Base-by-base conservation (phyloP, 2,329 filamentous ascomycete genomes). In the Microdochium nivale region DNA sequence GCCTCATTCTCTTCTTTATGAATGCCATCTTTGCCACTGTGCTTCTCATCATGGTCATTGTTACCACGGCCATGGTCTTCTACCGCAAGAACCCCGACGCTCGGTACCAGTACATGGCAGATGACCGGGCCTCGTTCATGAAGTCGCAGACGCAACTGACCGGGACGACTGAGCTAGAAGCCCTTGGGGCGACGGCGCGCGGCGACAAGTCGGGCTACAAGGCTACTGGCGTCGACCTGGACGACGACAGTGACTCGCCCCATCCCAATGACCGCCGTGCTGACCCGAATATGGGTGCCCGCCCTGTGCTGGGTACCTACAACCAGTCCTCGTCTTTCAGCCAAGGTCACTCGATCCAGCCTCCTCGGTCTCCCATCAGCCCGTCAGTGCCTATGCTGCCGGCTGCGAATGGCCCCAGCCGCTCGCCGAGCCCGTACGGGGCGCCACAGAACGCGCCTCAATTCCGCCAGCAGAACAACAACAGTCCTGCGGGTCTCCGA, bases 51-150 rank as follows among this genome's bases (percentile, higher is more conserved):
- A 81, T 94, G 69, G 85, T 94, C 40, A 78, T 94, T 53, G 78
- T 91, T 60, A 70, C 89, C 14, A 75, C 72, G 3, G 58, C 63
- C 14, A 54, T 90, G 59, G 86, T 89, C 49, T 79, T 94, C 58
- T 79, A 87, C 62, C 87, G 87, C 54, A 91, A 91, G 78, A 90
- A 94, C 69, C 89, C 89, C 16, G 89, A 95, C 64, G 87, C 83
- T 23, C 83, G 89, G 52, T 95, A 95, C 70, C 88, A 92, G 67
- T 88, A 87, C 56, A 92, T 95, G 88, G 84, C 86, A 53, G 89
- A 95, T 63, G 89, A 95, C 70, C 85, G 89, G 61, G 87, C 87
- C 51, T 92, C 88, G 13, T 95, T 95, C 73, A 92, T 94, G 80
- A 94, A 94, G 73, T 92, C 88, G 25, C 86, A 90, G 63, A 84